These are phyloP conservation scores for Sugiyamaella floridensis DNA, from an alignment of 805 yeast genomes.

Conservation along the genomic window DNA sequence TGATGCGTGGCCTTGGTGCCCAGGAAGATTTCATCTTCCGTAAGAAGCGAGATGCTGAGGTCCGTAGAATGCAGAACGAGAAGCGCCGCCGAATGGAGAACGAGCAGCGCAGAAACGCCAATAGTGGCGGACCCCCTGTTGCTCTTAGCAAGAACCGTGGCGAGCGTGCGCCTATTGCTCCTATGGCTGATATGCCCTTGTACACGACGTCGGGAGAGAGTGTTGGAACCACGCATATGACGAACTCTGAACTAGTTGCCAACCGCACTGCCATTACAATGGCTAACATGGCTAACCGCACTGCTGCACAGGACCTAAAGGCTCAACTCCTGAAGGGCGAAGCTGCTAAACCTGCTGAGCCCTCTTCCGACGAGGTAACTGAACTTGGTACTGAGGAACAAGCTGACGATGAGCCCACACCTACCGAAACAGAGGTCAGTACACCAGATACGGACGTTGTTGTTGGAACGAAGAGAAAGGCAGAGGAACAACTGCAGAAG, in stretches of 20 bases:
- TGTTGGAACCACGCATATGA: slow-evolving; percentile 59
- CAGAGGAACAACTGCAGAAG: slow-evolving; percentile 10
- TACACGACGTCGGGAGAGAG: slow-evolving; percentile 68
- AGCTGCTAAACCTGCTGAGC: slow-evolving; percentile 11
- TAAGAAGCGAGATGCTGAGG: slow-evolving; percentile 60
- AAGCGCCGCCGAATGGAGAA: slow-evolving; percentile 50
- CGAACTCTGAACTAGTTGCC: slow-evolving; percentile 64
- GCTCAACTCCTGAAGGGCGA: slow-evolving; percentile 28
- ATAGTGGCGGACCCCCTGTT: slow-evolving; percentile 20
- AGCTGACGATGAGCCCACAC: background rate
- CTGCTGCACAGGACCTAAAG: slow-evolving; percentile 57
- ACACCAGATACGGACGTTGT: slow-evolving; percentile 10
- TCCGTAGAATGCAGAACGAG: slow-evolving; percentile 56
- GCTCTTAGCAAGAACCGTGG: slow-evolving; percentile 44
- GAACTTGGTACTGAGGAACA: slow-evolving; percentile 1
- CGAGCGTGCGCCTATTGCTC: slow-evolving; percentile 66
- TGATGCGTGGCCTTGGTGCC: slow-evolving; percentile 56
- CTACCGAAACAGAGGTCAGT: slow-evolving; percentile 8
- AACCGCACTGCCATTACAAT: slow-evolving; percentile 54
- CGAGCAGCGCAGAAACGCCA: slow-evolving; percentile 10
- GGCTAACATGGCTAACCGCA: slow-evolving; percentile 64
- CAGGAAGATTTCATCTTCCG: slow-evolving; percentile 77
- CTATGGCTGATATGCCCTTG: slow-evolving; percentile 67
- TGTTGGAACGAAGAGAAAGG: slow-evolving; percentile 14
- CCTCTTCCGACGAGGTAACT: slow-evolving; percentile 6